phyloP scores from a whole-genome alignment of 345 rosid genomes.

The Aquilaria malaccensis region DNA sequence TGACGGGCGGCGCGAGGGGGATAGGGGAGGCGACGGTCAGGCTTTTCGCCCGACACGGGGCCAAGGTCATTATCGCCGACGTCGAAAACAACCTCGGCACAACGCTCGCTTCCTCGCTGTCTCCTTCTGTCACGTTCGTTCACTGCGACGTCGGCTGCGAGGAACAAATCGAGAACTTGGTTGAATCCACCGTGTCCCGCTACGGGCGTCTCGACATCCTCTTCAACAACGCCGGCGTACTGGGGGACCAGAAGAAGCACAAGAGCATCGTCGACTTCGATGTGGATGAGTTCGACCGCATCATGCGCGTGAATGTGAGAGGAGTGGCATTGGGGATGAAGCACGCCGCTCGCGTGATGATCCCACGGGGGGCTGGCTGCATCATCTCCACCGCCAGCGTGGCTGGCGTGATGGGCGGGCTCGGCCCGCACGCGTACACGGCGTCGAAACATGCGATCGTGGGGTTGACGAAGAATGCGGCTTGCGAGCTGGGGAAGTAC shows the following conservation, averaged over 20 bases:
- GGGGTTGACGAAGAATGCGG: conserved; percentile 73
- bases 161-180: conserved; percentile 49
- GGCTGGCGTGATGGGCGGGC: conserved; percentile 77
- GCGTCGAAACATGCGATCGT: conserved; percentile 86
- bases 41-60: conserved; percentile 66
- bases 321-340: conserved; percentile 71
- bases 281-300: conserved; percentile 50
- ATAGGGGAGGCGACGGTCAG: conserved; percentile 72
- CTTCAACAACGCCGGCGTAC: conserved; percentile 80
- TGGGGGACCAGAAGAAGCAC: conserved; percentile 52
- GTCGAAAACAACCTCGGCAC: conserved; percentile 46
- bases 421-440: conserved; percentile 85
- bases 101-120: conserved; percentile 34
- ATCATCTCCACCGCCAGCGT: conserved; percentile 75
- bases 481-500: conserved; percentile 63
- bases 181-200: conserved; percentile 42
- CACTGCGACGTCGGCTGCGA: conserved; percentile 66
- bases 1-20: conserved; percentile 81
- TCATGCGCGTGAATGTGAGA: conserved; percentile 66
- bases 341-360: conserved; percentile 79
- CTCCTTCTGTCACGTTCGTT: conserved; percentile 44
- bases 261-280: conserved; percentile 68
- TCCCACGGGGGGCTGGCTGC: conserved; percentile 44
- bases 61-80: conserved; percentile 72
- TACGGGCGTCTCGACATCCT: conserved; percentile 55